Evolutionary conservation across 306 rosid species (phyloP).

Genomic region (Astragalus glycyphyllos): DNA sequence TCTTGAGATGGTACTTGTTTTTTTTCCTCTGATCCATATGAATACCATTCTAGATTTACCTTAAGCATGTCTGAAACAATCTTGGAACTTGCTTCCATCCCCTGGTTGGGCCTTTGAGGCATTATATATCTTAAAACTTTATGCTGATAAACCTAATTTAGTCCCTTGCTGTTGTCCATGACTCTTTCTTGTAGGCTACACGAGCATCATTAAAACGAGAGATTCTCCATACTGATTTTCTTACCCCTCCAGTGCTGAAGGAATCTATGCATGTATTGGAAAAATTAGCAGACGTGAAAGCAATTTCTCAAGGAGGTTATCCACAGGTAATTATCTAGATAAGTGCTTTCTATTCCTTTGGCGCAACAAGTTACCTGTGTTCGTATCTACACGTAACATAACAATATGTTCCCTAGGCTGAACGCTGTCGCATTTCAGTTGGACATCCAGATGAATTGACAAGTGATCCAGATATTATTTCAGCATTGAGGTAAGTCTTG

Average conservation of each 20-base stretch:
- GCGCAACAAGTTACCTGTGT: slow-evolving; percentile 9
- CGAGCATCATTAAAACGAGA: slow-evolving; percentile 81
- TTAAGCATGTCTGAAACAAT: slow-evolving; percentile 20
- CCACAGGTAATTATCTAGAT: slow-evolving; percentile 67
- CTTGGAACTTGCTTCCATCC: slow-evolving; percentile 2
- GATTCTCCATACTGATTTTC: slow-evolving; percentile 82
- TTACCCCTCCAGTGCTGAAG: slow-evolving; percentile 86
- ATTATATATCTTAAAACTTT: slow-evolving; percentile 29
- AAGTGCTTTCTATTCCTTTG: slow-evolving; percentile 24
- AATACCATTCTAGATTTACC: slow-evolving; percentile 36
- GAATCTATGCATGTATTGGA: slow-evolving; percentile 78
- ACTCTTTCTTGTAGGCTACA: slow-evolving; percentile 58
- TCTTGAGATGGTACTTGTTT: slow-evolving; percentile 74
- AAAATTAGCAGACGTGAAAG: slow-evolving; percentile 77
- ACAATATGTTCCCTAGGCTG: slow-evolving; percentile 65
- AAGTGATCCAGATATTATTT: slow-evolving; percentile 83
- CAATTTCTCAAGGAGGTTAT: slow-evolving; percentile 91
- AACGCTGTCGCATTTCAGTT: slow-evolving; percentile 88
- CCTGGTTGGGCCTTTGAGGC: slow-evolving; percentile 18
- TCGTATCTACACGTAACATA: slow-evolving; percentile 34
- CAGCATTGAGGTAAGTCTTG: slow-evolving; percentile 73
- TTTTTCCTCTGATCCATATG: neutral
- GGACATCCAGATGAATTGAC: slow-evolving; percentile 80
- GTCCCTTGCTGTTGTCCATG: slow-evolving; percentile 16
- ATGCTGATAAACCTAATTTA: slow-evolving; percentile 8